Evolutionary conservation across 805 yeast species (phyloP).

Genomic region (Yarrowia porcina): DNA sequence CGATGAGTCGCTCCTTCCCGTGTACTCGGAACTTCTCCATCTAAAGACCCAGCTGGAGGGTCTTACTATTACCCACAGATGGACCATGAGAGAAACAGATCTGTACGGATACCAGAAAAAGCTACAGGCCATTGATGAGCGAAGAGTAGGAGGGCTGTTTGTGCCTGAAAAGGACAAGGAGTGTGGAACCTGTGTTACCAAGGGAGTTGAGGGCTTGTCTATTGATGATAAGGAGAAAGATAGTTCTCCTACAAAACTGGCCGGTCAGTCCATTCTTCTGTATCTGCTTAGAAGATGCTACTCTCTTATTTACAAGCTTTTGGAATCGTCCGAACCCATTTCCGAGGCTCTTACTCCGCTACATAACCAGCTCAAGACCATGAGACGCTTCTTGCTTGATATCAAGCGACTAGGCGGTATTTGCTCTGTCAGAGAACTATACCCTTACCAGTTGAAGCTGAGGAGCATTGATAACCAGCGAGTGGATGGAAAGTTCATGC

Average conservation of each 20-base stretch:
- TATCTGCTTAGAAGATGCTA: conserved; percentile 87
- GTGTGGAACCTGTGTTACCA: not conserved
- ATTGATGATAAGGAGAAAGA: not conserved
- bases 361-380: conserved; percentile 90
- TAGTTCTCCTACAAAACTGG: conserved; percentile 26
- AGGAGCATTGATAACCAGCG: conserved; percentile 85
- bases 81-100: conserved; percentile 97
- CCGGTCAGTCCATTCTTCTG: conserved; percentile 48
- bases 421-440: conserved; percentile 79
- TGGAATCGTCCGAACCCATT: conserved; percentile 93
- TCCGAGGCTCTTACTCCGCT: conserved; percentile 89
- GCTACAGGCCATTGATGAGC: conserved; percentile 69
- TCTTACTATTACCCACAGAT: conserved; percentile 83
- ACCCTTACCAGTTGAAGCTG: conserved; percentile 93
- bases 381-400: conserved; percentile 83
- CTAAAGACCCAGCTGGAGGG: conserved; percentile 76
- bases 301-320: conserved; percentile 80
- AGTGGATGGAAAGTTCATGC: conserved; percentile 86
- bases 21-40: conserved; percentile 61
- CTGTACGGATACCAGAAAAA: conserved; percentile 75
- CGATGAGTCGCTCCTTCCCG: conserved; percentile 50
- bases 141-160: conserved; percentile 62
- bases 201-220: not conserved
- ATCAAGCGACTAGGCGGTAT: conserved; percentile 92
- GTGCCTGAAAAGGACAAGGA: conserved; percentile 27